A percentile compares a stretch with the other conserved stretches of the same genome.
Conservation (phyloP, 2,329 filamentous ascomycete genomes). For the Calonectria multiphialidica region DNA sequence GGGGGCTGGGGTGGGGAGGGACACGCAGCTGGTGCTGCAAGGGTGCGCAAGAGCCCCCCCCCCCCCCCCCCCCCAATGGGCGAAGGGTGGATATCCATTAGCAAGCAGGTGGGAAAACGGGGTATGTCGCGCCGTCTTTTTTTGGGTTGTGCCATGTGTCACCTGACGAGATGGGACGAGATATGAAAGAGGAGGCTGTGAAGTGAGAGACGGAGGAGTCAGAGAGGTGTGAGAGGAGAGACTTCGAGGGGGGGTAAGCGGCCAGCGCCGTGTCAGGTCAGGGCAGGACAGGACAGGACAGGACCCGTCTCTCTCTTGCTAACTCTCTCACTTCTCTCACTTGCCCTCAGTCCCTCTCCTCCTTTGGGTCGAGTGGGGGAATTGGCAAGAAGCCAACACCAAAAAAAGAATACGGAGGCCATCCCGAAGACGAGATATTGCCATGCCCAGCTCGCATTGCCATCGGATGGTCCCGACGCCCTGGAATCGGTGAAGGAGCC, state of each 20-base stretch:
- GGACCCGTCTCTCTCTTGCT: background rate
- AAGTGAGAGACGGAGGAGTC: background rate
- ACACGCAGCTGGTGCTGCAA: no score
- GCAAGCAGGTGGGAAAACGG: slow-evolving; percentile 7
- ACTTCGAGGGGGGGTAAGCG: background rate
- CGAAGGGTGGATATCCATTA: slow-evolving; percentile 9
- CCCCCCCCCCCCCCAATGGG: background rate
- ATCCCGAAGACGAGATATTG: slow-evolving; percentile 1
- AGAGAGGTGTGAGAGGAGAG: slow-evolving; percentile 5
- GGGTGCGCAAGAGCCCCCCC: no score
- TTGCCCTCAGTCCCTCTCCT: background rate
- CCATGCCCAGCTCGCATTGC: background rate
- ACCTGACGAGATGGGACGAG: slow-evolving; percentile 18
- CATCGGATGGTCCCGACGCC: slow-evolving; percentile 7
- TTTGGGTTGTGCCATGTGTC: slow-evolving; percentile 2
- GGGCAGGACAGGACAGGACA: no score
- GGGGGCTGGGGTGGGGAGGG: no score
- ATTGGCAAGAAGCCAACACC: background rate
- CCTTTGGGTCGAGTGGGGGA: background rate
- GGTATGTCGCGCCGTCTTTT: background rate
- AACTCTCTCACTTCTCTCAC: no score
- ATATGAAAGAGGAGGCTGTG: background rate
- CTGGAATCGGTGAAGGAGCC: slow-evolving; percentile 1
- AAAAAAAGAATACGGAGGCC: slow-evolving; percentile 7
- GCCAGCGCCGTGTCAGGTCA: background rate